Evolutionary conservation across 2,329 filamentous ascomycete species (phyloP), one percentile per base, ranked within the genome.

Genomic region (Orbilia javanica): DNA sequence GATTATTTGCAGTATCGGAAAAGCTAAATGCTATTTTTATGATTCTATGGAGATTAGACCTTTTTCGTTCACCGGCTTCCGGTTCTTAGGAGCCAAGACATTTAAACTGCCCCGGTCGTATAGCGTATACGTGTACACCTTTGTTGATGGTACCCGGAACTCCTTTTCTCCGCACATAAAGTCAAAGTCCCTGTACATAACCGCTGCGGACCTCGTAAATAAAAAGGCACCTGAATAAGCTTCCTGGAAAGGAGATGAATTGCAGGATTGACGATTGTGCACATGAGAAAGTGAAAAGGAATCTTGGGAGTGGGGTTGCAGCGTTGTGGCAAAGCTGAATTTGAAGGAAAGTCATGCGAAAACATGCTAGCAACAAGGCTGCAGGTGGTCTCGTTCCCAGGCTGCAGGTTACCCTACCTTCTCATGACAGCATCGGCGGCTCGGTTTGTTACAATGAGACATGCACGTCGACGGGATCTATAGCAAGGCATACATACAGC

Each of bases 201-300:
- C 1, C 8, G 11, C 36, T 34, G 20, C 20, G 20, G 50, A 53
- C 27, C 27, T 53, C 50, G n/a, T 53, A 53, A 22, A 39, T 13
- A n/a, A 4, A 13, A n/a, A 29, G 52, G 52, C 27, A 11, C 52
- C 52, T 57, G 29, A n/a, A 31, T 36, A 22, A 22, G n/a, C 11
- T 57, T 57, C 31, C 52, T 8, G 22, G 31, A 57, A 36, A 10
- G 65, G 65, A 31, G 46, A 27, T 50, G 65, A 60, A 55, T 55
- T 60, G 27, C 65, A 27, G 65, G 65, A 69, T 69, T 69, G 65
- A 55, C 65, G 36, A 48, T 39, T 44, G 42, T n/a, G 42, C 42
- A 20, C 13, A 36, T 36, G 34, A 7, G 34, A 42, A 29, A 50
- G 31, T 48, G 4, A 65, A 22, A 13, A 31, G 13, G 27, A n/a